Conservation (phyloP, 2,329 filamentous ascomycete species). For the Fusarium albosuccineum region DNA sequence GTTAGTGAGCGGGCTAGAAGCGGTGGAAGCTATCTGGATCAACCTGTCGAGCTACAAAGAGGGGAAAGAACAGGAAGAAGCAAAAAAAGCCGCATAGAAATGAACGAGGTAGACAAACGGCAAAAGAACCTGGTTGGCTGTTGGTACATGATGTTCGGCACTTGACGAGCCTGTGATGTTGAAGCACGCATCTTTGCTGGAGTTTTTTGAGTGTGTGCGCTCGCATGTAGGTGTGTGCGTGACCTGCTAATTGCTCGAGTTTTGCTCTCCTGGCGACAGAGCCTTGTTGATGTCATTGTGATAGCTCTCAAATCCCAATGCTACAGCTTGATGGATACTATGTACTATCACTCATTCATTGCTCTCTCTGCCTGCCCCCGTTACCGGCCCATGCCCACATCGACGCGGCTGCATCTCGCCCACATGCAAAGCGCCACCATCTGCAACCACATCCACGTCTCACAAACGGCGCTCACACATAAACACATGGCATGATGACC, state of each 20-base stretch:
- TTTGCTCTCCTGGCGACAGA: no score
- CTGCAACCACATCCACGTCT: not conserved
- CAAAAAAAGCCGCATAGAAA: slow-evolving; percentile 1
- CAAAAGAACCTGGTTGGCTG: not conserved
- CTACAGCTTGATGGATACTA: not conserved
- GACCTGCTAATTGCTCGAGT: no score
- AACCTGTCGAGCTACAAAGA: not conserved
- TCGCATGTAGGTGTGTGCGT: no score
- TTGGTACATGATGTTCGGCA: not conserved
- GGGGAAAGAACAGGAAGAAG: not conserved
- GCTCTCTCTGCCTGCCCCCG: not conserved
- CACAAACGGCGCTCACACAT: no score
- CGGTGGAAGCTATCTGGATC: slow-evolving; percentile 4
- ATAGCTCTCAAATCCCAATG: not conserved
- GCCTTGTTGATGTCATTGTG: not conserved
- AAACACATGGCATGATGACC: no score
- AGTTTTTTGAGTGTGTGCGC: not conserved
- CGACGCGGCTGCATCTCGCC: not conserved
- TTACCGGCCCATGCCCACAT: not conserved
- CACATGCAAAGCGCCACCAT: slow-evolving; percentile 7
- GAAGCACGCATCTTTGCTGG: not conserved
- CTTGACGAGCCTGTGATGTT: slow-evolving; percentile 3
- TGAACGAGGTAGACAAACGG: no score
- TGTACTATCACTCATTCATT: not conserved
- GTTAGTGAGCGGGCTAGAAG: slow-evolving; percentile 4